These are phyloP conservation scores for Saprolegnia diclina DNA, from an alignment of 352 stramenopile species.

Conservation along the genomic window DNA sequence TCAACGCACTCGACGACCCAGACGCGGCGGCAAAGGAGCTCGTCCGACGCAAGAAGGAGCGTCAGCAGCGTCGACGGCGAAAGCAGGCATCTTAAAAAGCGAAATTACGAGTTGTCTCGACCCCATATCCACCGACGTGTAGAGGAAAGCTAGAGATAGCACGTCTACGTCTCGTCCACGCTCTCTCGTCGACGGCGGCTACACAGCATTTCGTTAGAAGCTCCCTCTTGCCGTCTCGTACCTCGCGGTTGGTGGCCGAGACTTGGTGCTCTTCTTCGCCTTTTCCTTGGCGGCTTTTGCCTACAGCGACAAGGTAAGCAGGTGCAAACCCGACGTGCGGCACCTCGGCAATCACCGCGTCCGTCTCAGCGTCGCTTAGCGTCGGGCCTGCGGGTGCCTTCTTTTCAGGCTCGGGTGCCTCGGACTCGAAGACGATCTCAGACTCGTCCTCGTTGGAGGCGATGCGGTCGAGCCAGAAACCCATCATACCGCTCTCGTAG, in stretches of 20 bases:
- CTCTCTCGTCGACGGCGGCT: constrained; percentile 27
- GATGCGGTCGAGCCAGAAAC: constrained; percentile 56
- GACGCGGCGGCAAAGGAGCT: constrained; percentile 42
- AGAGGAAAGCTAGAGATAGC: not conserved
- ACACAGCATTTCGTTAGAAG: not conserved
- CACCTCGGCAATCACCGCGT: constrained; percentile 15
- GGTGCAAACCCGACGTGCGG: not conserved
- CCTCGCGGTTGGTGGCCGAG: constrained; percentile 53
- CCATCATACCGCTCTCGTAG: constrained; percentile 67
- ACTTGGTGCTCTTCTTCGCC: constrained; percentile 51
- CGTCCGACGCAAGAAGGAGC: constrained; percentile 23
- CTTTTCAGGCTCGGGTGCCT: constrained; percentile 34
- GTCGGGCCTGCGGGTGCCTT: constrained; percentile 31
- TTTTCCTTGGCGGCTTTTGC: constrained; percentile 20
- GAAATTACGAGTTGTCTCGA: too few species aligned
- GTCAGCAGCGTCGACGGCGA: constrained; percentile 4
- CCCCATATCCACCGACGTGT: too few species aligned
- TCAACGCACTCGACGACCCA: constrained; percentile 58
- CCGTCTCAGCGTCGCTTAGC: constrained; percentile 22
- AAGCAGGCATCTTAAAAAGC: not conserved
- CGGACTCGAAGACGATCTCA: constrained; percentile 60
- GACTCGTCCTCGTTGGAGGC: constrained; percentile 41
- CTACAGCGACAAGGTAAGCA: not conserved
- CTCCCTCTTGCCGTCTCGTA: constrained; percentile 25
- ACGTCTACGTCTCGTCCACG: not conserved